Evolutionary conservation across 176 grass and related monocot species (phyloP).

Genomic region (Aechmea fasciata): DNA sequence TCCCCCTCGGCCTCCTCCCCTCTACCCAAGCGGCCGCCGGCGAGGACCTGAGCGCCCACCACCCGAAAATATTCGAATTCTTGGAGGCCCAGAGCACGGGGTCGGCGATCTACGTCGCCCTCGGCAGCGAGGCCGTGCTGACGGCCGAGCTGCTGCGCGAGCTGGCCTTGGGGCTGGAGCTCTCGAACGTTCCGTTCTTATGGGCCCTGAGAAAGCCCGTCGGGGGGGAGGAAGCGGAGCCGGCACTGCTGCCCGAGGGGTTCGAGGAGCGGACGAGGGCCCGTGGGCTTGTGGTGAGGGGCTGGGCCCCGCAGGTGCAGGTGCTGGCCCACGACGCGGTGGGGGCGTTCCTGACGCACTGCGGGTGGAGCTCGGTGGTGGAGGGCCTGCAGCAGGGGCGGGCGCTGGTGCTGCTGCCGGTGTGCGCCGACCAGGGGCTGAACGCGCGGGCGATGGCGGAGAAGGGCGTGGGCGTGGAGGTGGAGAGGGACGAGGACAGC

Average conservation of each 20-base stretch:
- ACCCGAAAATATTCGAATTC: background rate
- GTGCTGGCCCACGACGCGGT: no score
- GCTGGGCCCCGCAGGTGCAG: no score
- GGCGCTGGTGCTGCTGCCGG: no score
- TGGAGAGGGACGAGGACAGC: no score
- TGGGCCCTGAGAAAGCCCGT: conserved; percentile 12
- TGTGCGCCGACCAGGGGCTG: no score
- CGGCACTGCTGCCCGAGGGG: no score
- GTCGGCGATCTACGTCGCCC: conserved; percentile 19
- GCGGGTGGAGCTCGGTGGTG: conserved; percentile 65
- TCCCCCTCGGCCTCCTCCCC: no score
- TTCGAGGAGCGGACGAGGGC: no score
- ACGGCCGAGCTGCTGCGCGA: background rate
- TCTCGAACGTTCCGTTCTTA: conserved; percentile 16
- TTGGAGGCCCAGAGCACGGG: background rate
- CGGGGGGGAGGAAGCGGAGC: no score
- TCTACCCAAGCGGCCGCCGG: background rate
- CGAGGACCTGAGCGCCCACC: background rate
- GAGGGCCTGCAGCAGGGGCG: conserved; percentile 14
- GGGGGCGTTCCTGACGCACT: conserved; percentile 59
- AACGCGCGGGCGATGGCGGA: no score
- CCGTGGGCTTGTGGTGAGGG: no score
- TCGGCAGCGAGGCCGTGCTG: conserved; percentile 26
- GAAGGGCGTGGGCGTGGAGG: no score
- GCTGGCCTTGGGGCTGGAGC: conserved; percentile 26